Conservation (phyloP, 352 stramenopile species). For the Phytophthora pinifolia region DNA sequence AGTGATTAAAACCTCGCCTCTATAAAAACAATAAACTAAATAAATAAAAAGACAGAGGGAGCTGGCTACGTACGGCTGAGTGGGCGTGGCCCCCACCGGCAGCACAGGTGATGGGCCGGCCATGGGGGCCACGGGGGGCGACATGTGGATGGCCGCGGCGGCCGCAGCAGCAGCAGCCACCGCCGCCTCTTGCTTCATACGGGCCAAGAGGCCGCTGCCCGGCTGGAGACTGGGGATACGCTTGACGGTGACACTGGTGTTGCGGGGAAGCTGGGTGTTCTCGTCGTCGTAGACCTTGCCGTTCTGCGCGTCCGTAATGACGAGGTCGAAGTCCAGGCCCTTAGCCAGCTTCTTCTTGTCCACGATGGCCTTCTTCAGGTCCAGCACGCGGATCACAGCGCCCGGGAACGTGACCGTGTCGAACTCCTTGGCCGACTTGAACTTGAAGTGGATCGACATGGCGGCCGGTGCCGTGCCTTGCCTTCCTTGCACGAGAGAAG, state of each 20-base stretch:
- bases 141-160: constrained; percentile 37
- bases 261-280: constrained; percentile 86
- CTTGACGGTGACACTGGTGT: constrained; percentile 92
- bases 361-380: constrained; percentile 93
- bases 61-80: constrained; percentile 42
- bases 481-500: no score
- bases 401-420: constrained; percentile 86
- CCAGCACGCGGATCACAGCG: constrained; percentile 83
- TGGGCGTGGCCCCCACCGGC: constrained; percentile 22
- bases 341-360: constrained; percentile 93
- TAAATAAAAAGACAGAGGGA: constrained; percentile 3
- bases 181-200: constrained; percentile 85
- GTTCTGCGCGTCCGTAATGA: constrained; percentile 92
- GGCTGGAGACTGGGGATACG: constrained; percentile 84
- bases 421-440: constrained; percentile 91
- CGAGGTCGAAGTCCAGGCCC: constrained; percentile 90
- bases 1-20: constrained; percentile 8
- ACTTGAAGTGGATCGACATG: constrained; percentile 93
- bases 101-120: constrained; percentile 41
- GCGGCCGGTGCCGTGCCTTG: background rate
- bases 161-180: constrained; percentile 52
- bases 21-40: constrained; percentile 10
- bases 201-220: constrained; percentile 71
- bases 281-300: constrained; percentile 92
- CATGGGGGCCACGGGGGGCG: constrained; percentile 43